Conservation (phyloP, 371 early-diverging fungal genomes). For the Mucor velutinosus region DNA sequence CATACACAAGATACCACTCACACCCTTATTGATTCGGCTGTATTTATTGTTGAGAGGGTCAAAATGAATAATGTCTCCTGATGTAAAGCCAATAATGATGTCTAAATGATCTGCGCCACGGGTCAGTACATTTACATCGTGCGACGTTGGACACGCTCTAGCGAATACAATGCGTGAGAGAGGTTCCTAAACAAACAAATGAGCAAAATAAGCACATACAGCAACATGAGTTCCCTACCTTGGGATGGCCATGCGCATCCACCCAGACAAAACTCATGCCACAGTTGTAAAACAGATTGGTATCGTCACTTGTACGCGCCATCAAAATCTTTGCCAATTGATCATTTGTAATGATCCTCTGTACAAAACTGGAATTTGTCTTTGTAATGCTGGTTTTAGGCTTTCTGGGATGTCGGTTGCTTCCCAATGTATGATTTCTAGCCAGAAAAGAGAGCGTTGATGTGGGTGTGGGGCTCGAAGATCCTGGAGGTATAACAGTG, state of each 20-base stretch:
- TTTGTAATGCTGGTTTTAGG: slow-evolving; percentile 64
- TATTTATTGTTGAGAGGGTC: slow-evolving; percentile 81
- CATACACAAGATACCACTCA: slow-evolving; percentile 10
- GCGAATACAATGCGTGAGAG: slow-evolving; percentile 80
- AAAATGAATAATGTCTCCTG: slow-evolving; percentile 89
- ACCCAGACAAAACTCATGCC: slow-evolving; percentile 82
- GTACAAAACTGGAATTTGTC: slow-evolving; percentile 77
- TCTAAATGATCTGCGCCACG: slow-evolving; percentile 75
- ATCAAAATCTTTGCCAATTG: slow-evolving; percentile 80
- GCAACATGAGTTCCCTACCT: slow-evolving; percentile 46
- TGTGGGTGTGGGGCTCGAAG: slow-evolving; percentile 17
- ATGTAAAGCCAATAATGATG: slow-evolving; percentile 80
- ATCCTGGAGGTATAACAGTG: neutral
- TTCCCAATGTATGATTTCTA: slow-evolving; percentile 26
- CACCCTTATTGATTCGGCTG: slow-evolving; percentile 52
- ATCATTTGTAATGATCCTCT: slow-evolving; percentile 81
- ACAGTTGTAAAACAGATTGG: slow-evolving; percentile 83
- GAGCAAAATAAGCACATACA: neutral
- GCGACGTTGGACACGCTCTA: slow-evolving; percentile 83
- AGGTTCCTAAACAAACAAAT: slow-evolving; percentile 61
- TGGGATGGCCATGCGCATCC: slow-evolving; percentile 68
- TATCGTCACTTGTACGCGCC: slow-evolving; percentile 67
- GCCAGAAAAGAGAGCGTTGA: slow-evolving; percentile 38
- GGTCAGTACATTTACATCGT: slow-evolving; percentile 84
- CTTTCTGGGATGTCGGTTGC: slow-evolving; percentile 30